Evolutionary conservation across 176 grass and related monocot genomes (phyloP).

Genomic region (Raddia distichophylla): DNA sequence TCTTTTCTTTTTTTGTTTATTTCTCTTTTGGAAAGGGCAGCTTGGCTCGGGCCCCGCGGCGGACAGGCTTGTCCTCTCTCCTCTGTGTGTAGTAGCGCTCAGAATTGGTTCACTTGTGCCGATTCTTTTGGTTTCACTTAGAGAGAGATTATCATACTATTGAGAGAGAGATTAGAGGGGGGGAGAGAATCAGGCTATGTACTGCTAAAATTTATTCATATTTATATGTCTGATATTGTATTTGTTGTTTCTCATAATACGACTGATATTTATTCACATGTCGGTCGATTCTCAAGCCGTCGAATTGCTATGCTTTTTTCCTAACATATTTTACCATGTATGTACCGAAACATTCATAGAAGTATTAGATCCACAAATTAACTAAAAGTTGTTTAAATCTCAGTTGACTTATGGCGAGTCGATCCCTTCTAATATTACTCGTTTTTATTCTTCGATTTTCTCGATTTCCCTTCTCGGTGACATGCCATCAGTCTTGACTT

Average conservation of each 20-base stretch:
- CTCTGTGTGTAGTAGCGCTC: slow-evolving; percentile 12
- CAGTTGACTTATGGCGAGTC: too few relatives aligned
- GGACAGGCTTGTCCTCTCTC: background rate
- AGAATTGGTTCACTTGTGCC: background rate
- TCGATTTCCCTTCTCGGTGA: background rate
- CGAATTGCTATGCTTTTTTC: too few relatives aligned
- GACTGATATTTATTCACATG: too few relatives aligned
- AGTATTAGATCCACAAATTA: too few relatives aligned
- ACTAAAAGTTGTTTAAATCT: too few relatives aligned
- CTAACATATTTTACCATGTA: too few relatives aligned
- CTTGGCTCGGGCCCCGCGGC: background rate
- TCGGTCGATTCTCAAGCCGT: too few relatives aligned
- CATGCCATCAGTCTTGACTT: background rate
- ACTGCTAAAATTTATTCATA: slow-evolving; percentile 33
- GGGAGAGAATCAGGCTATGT: background rate
- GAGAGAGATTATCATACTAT: background rate
- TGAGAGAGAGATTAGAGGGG: background rate
- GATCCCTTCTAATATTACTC: too few relatives aligned
- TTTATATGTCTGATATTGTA: background rate
- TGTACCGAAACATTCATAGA: too few relatives aligned
- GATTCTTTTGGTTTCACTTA: slow-evolving; percentile 31
- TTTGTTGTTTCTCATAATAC: too few relatives aligned
- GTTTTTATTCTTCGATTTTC: background rate
- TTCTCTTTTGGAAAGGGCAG: background rate
- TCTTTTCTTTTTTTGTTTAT: background rate